Evolutionary conservation across 805 yeast species (phyloP).

Genomic region (Spathaspora boniae): DNA sequence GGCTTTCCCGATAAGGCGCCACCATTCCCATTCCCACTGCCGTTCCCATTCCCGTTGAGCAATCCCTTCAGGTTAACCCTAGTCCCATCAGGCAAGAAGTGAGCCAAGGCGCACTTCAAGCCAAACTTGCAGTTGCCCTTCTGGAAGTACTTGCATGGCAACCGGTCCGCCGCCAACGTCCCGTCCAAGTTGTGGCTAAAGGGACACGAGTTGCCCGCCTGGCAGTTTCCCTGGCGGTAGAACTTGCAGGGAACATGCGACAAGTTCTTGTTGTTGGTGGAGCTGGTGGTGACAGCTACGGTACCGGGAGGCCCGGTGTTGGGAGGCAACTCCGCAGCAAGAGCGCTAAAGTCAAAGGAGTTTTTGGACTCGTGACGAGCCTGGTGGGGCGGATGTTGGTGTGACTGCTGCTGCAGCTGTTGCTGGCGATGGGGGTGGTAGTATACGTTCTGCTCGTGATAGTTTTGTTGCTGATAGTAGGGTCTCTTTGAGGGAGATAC

Average conservation of each 20-base stretch:
- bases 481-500: too few relatives aligned
- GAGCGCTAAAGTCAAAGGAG: slow-evolving; percentile 14
- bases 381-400: too few relatives aligned
- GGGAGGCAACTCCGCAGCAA: slow-evolving; percentile 27
- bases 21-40: slow-evolving; percentile 6
- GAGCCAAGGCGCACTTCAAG: slow-evolving; percentile 89
- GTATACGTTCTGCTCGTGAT: too few relatives aligned
- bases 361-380: too few relatives aligned
- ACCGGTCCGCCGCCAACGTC: slow-evolving; percentile 45
- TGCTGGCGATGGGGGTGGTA: too few relatives aligned
- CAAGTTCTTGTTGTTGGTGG: slow-evolving; percentile 44
- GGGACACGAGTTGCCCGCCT: slow-evolving; percentile 90
- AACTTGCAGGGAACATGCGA: slow-evolving; percentile 97
- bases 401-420: too few relatives aligned
- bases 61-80: slow-evolving; percentile 52
- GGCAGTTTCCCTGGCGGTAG: slow-evolving; percentile 88
- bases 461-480: too few relatives aligned
- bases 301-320: slow-evolving; percentile 36
- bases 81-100: slow-evolving; percentile 85
- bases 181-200: slow-evolving; percentile 75
- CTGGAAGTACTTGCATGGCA: slow-evolving; percentile 88
- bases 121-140: slow-evolving; percentile 98
- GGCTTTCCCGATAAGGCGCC: slow-evolving; percentile 1
- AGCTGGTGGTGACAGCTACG: slow-evolving; percentile 12
- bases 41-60: slow-evolving; percentile 6